phyloP scores from a whole-genome alignment of 2,329 filamentous ascomycete species.

The Lachnellula arida region DNA sequence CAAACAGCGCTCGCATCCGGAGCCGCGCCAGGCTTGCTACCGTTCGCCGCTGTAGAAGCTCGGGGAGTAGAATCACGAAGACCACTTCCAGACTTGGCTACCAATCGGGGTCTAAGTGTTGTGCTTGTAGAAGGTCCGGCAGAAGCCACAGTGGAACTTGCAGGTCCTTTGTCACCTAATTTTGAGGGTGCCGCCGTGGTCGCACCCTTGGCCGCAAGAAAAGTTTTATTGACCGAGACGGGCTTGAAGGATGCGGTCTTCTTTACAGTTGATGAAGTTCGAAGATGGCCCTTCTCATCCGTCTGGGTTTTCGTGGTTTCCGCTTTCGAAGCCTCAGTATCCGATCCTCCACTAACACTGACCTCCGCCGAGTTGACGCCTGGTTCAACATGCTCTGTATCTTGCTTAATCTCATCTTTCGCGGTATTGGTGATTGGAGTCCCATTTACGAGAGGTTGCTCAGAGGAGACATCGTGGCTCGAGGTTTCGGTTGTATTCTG shows the following conservation, averaged over 20 bases:
- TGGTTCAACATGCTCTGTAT: conserved; percentile 53
- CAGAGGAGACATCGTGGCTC: conserved; percentile 43
- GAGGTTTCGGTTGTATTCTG: conserved; percentile 42
- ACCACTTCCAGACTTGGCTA: conserved; percentile 67
- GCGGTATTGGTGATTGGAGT: conserved; percentile 29
- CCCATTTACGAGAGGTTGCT: conserved; percentile 43
- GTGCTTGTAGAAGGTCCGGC: conserved; percentile 43
- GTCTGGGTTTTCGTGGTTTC: conserved; percentile 50
- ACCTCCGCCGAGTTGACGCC: conserved; percentile 58
- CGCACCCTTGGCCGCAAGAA: conserved; percentile 66
- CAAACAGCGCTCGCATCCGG: conserved; percentile 74
- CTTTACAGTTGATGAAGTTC: conserved; percentile 58
- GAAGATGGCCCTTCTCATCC: conserved; percentile 55
- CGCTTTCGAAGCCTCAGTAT: conserved; percentile 65
- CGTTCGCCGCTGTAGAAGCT: conserved; percentile 42
- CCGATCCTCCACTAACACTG: conserved; percentile 69
- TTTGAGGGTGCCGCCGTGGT: conserved; percentile 43
- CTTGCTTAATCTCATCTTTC: conserved; percentile 49
- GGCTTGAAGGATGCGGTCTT: conserved; percentile 78
- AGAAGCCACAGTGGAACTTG: conserved; percentile 40
- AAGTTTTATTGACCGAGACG: conserved; percentile 80
- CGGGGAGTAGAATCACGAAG: conserved; percentile 49
- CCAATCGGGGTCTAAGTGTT: conserved; percentile 62
- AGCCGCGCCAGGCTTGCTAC: conserved; percentile 53
- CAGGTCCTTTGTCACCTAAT: conserved; percentile 46